Evolutionary conservation across 371 early-diverging fungal genomes (phyloP).

Genomic region (Syncephalis fuscata): DNA sequence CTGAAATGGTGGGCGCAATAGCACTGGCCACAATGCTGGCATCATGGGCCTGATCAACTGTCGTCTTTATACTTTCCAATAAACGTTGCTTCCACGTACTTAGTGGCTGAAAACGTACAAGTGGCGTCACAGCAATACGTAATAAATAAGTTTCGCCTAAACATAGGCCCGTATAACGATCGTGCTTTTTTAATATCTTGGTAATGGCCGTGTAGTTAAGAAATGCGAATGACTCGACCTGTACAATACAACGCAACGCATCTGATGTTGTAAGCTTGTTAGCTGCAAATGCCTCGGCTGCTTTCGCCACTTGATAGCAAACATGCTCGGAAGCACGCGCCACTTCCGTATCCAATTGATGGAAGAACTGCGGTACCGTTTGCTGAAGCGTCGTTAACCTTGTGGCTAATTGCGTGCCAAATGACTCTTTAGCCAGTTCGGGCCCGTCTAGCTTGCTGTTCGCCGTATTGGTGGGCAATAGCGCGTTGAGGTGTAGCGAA

Average conservation of each 20-base stretch:
- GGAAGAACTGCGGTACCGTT: constrained; percentile 29
- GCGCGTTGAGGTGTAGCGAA: constrained; percentile 13
- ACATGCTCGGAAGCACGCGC: constrained; percentile 25
- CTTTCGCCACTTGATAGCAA: constrained; percentile 15
- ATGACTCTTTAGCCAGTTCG: constrained; percentile 8
- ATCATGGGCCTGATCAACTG: constrained; percentile 12
- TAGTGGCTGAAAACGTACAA: constrained; percentile 39
- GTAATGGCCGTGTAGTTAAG: constrained; percentile 44
- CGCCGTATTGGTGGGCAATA: background rate
- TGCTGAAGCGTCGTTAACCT: constrained; percentile 13
- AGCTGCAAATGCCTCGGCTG: constrained; percentile 7
- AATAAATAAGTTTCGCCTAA: constrained; percentile 55
- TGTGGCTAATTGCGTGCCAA: constrained; percentile 12
- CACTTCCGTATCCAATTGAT: constrained; percentile 37
- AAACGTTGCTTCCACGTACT: constrained; percentile 40
- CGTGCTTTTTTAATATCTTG: constrained; percentile 48
- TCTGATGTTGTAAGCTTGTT: constrained; percentile 9
- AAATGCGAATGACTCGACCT: constrained; percentile 34
- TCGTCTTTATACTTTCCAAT: constrained; percentile 22
- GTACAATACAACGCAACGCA: constrained; percentile 23
- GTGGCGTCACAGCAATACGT: constrained; percentile 37
- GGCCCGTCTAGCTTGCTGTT: background rate
- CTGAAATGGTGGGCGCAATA: constrained; percentile 6
- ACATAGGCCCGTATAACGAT: constrained; percentile 47
- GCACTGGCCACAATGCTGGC: constrained; percentile 6